Conservation (phyloP, 2,329 filamentous ascomycete species). For the Rugonectria rugulosa region DNA sequence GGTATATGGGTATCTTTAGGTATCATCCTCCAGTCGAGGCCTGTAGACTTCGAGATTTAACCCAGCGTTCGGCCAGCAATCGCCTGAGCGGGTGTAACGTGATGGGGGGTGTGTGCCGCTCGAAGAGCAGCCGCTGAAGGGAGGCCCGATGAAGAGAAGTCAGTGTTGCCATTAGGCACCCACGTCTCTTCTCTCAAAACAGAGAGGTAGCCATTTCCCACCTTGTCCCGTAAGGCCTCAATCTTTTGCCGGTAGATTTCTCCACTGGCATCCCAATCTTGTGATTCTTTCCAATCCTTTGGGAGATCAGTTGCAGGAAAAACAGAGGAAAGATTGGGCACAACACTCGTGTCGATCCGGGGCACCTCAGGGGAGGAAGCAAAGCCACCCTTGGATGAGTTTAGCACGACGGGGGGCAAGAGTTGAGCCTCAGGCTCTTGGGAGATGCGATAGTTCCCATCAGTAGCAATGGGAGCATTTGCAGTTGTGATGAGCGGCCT, state of each 20-base stretch:
- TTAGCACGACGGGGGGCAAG: conserved; percentile 42
- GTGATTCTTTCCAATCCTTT: conserved; percentile 50
- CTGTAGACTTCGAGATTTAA: conserved; percentile 38
- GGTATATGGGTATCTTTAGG: conserved; percentile 35
- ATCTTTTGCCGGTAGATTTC: conserved; percentile 89
- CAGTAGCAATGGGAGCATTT: conserved; percentile 33
- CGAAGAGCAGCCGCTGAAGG: conserved; percentile 40
- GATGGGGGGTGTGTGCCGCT: conserved; percentile 42
- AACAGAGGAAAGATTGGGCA: conserved; percentile 28
- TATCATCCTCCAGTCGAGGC: conserved; percentile 27
- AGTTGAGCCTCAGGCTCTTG: conserved; percentile 49
- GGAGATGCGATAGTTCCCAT: conserved; percentile 55
- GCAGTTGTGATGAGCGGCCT: conserved; percentile 27
- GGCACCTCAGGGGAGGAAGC: conserved; percentile 34
- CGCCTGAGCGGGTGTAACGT: conserved; percentile 50
- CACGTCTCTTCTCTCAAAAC: conserved; percentile 81
- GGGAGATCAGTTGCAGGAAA: conserved; percentile 24
- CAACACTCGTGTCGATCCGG: conserved; percentile 35
- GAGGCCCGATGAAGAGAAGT: conserved; percentile 34
- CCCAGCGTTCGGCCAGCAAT: conserved; percentile 62
- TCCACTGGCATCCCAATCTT: conserved; percentile 72
- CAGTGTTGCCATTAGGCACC: conserved; percentile 44
- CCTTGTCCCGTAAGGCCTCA: conserved; percentile 82
- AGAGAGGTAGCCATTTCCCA: conserved; percentile 87
- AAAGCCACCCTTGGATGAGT: conserved; percentile 42